Percentiles rank a stretch among this genome's conserved stretches.
These are phyloP conservation scores for Pelagomonas calceolata DNA, from an alignment of 108 stramenopile genomes.

Conservation along the genomic window DNA sequence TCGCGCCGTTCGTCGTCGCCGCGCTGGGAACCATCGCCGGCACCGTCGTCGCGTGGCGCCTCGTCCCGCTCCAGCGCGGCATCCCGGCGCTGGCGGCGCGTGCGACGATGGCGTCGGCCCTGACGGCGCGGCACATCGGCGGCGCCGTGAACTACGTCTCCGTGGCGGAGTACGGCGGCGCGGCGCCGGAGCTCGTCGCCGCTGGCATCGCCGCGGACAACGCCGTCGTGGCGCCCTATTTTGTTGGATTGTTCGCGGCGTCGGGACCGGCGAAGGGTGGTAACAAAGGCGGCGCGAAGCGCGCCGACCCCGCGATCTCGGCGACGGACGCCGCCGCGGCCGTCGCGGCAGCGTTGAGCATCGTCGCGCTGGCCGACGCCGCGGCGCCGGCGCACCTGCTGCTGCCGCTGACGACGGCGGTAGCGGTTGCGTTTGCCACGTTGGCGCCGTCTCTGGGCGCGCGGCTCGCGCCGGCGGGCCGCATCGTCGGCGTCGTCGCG, in stretches of 20 bases:
- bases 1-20: constrained; percentile 63
- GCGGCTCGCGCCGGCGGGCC: too few relatives aligned
- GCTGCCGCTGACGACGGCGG: neutral
- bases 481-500: too few relatives aligned
- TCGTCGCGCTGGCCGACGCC: too few relatives aligned
- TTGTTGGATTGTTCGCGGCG: constrained; percentile 61
- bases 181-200: constrained; percentile 29
- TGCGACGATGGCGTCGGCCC: constrained; percentile 72
- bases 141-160: constrained; percentile 72
- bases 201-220: constrained; percentile 73
- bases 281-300: too few relatives aligned
- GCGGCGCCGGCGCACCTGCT: neutral
- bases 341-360: too few relatives aligned
- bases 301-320: too few relatives aligned
- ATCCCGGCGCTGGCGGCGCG: constrained; percentile 34
- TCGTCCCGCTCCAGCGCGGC: constrained; percentile 45
- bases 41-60: constrained; percentile 55
- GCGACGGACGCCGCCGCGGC: too few relatives aligned
- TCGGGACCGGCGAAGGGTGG: too few relatives aligned
- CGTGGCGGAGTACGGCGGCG: too few relatives aligned
- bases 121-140: constrained; percentile 81
- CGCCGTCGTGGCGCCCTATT: constrained; percentile 72
- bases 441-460: too few relatives aligned
- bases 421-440: neutral
- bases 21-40: constrained; percentile 65